These are phyloP conservation scores for Acorus calamus DNA, from an alignment of 106 monocot genomes.

Conservation along the genomic window DNA sequence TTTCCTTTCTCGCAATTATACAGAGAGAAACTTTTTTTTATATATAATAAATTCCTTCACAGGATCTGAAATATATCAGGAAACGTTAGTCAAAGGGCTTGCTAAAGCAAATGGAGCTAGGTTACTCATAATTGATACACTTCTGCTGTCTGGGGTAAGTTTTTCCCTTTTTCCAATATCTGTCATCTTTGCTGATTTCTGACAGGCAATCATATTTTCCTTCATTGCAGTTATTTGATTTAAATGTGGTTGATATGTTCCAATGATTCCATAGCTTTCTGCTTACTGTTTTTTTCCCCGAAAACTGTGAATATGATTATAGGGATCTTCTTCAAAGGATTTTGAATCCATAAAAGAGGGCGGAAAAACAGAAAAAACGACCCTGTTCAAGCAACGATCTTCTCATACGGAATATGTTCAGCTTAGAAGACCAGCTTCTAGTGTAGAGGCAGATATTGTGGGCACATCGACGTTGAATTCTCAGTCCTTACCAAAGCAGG, in stretches of 20 bases:
- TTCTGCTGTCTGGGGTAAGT: constrained; percentile 67
- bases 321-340: constrained; percentile 56
- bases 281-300: neutral
- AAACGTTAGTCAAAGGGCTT: constrained; percentile 69
- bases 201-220: too few relatives aligned
- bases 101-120: constrained; percentile 67
- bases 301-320: neutral
- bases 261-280: too few relatives aligned
- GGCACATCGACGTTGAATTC: neutral
- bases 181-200: too few relatives aligned
- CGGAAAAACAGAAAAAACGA: constrained; percentile 38
- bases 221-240: too few relatives aligned
- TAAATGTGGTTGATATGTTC: too few relatives aligned
- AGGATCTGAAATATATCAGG: constrained; percentile 99
- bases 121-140: constrained; percentile 72
- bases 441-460: constrained; percentile 47
- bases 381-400: constrained; percentile 38
- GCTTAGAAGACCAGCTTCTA: constrained; percentile 60
- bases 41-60: constrained; percentile 9
- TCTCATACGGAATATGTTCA: constrained; percentile 28
- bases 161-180: neutral
- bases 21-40: too few relatives aligned
- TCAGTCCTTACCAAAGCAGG: constrained; percentile 4
- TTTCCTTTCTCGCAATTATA: neutral
- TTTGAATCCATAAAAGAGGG: constrained; percentile 58